Evolutionary conservation across 1,284 basidiomycete genomes (phyloP), one percentile per base, ranked within the genome.

Genomic region (Ceratobasidium sp.): DNA sequence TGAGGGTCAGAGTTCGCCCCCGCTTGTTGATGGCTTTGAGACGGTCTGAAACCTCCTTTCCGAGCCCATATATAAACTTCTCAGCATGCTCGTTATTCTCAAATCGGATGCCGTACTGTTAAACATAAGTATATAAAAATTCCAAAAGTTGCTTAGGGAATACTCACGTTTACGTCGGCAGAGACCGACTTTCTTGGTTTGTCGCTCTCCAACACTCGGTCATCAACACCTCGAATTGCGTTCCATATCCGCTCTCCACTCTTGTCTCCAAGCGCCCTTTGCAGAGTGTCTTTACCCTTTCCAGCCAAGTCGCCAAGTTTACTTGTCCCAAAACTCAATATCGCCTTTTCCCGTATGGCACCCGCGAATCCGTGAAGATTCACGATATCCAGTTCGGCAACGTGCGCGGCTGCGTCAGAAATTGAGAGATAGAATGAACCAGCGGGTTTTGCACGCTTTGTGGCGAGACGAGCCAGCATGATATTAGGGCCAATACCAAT

Each of bases 401-500:
- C 86, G 65, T 95, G 87, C 0, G 84, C 85, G 0, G 86, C 84
- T 1, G 92, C 86, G 44, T 90, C 88, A 5, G 86, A 85, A 0
- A 84, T 85, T 0, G 86, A 80, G 4, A 99, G 89, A 79, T 96
- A 95, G 82, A 89, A 95, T 0, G 92, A 91, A 1, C 92, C 91
- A 0, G 92, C 94, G 0, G 97, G 98, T 82, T 99, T 99, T 3
- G 98, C 97, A 11, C 87, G 88, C 5, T 94, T 90, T 0, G 96
- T 98, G 0, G 97, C 97, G 0, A 99, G 88, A 6, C 96, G 93
- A 0, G 97, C 95, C 2, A 99, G 89, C 68, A 98, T 90, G 79
- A 98, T 92, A 84, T 98, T 99, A 80, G 94, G 90, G 0, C 94
- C 89, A 61, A 99, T 94, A 5, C 98, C 97, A 57, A 99, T 94